These are phyloP conservation scores for Pelargonium fulgidum DNA, from an alignment of 441 rosid species.

Conservation along the genomic window DNA sequence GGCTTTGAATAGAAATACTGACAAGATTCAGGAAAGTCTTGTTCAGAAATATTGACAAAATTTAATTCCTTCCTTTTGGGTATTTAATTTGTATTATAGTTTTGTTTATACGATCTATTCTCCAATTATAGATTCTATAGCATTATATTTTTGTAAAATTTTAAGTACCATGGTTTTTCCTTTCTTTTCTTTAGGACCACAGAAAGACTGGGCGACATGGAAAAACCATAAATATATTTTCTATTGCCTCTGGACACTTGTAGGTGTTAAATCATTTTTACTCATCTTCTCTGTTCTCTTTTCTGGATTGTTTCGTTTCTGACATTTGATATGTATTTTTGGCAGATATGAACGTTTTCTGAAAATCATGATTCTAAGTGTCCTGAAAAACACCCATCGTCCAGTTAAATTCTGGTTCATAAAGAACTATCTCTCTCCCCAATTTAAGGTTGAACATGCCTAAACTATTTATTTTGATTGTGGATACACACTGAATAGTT, in stretches of 20 bases:
- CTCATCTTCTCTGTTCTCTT: background rate
- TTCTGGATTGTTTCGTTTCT: background rate
- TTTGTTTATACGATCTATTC: background rate
- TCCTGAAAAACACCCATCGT: constrained; percentile 80
- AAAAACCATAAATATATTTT: constrained; percentile 80
- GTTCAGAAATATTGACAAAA: too few species aligned
- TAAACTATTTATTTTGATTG: constrained; percentile 16
- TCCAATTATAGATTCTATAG: background rate
- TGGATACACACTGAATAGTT: constrained; percentile 38
- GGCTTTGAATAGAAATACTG: too few species aligned
- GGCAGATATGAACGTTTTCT: constrained; percentile 92
- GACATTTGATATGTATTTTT: background rate
- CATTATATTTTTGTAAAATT: background rate
- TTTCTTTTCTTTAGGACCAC: constrained; percentile 40
- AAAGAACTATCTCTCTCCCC: constrained; percentile 96
- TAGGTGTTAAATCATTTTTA: constrained; percentile 37
- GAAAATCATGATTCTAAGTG: constrained; percentile 94
- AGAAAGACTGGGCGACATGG: constrained; percentile 71
- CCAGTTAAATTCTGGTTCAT: constrained; percentile 99
- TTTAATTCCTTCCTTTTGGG: too few species aligned
- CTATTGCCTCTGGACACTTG: constrained; percentile 98
- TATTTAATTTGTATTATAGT: too few species aligned
- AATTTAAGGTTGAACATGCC: constrained; percentile 61
- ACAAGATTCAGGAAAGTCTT: too few species aligned
- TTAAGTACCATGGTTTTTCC: constrained; percentile 3